Conservation (phyloP, 805 yeast genomes). For the Starmerella apicola region DNA sequence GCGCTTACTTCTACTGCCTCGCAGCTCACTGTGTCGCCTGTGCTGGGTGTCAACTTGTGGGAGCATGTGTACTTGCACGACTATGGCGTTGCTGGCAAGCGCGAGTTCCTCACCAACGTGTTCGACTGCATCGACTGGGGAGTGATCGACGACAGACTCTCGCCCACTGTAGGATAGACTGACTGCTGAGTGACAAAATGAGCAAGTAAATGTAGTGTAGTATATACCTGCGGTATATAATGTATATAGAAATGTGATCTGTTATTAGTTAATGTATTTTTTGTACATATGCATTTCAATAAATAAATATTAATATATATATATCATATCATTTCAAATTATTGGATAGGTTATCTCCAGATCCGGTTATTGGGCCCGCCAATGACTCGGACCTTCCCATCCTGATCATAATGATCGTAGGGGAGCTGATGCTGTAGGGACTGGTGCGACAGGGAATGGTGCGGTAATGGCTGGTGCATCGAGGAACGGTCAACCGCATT, state of each 20-base stretch:
- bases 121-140: conserved; percentile 82
- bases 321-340: too few species aligned
- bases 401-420: neutral
- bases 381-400: neutral
- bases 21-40: conserved; percentile 32
- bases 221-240: too few species aligned
- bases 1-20: conserved; percentile 5
- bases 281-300: too few species aligned
- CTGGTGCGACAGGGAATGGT: too few species aligned
- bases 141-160: conserved; percentile 18
- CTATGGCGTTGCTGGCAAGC: conserved; percentile 70
- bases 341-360: neutral
- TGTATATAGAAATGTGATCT: too few species aligned
- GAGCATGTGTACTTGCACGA: conserved; percentile 73
- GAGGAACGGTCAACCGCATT: too few species aligned
- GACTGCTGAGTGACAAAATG: too few species aligned
- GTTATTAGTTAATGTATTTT: too few species aligned
- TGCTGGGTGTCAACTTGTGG: conserved; percentile 72
- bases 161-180: neutral
- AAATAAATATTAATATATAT: too few species aligned
- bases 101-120: conserved; percentile 54
- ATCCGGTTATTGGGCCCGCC: neutral
- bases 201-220: too few species aligned
- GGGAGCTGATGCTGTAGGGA: too few species aligned
- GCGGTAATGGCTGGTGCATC: too few species aligned